Conservation (phyloP, 345 rosid species). For the Geranium rotundifolium region DNA sequence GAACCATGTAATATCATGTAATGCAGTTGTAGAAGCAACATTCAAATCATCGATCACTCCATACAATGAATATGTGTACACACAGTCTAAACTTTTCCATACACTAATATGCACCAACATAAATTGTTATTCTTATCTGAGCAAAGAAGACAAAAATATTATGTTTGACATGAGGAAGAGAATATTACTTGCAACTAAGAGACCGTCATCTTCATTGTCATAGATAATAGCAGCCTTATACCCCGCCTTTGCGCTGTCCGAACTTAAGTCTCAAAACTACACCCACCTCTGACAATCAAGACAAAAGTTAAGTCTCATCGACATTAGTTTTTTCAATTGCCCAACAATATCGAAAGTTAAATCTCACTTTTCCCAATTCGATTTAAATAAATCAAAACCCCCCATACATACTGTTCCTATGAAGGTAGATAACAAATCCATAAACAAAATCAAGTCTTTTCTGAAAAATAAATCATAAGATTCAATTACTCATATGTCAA, state of each 20-base stretch:
- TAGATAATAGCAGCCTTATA: slow-evolving; percentile 67
- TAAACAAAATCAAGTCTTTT: too few species aligned
- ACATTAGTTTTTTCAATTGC: too few species aligned
- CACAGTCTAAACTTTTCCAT: too few species aligned
- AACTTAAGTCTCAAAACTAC: slow-evolving; percentile 85
- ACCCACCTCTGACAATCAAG: slow-evolving; percentile 69
- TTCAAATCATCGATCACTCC: neutral
- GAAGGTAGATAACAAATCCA: too few species aligned
- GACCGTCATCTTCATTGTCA: slow-evolving; percentile 48
- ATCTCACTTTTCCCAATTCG: too few species aligned
- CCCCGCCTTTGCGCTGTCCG: slow-evolving; percentile 78
- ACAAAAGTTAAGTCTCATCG: slow-evolving; percentile 21
- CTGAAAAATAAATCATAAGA: too few species aligned
- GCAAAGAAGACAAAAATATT: neutral
- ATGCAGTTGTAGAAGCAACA: neutral
- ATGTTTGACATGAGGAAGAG: slow-evolving; percentile 4
- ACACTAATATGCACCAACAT: neutral
- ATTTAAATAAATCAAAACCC: too few species aligned
- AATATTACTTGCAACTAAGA: slow-evolving; percentile 68
- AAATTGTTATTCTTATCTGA: neutral
- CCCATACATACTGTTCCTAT: too few species aligned
- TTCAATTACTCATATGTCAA: too few species aligned
- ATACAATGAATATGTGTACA: too few species aligned
- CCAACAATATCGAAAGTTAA: too few species aligned
- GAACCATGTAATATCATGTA: too few species aligned